These are phyloP conservation scores for Suhomyces tanzawaensis DNA, from an alignment of 805 yeast species.

Conservation along the genomic window DNA sequence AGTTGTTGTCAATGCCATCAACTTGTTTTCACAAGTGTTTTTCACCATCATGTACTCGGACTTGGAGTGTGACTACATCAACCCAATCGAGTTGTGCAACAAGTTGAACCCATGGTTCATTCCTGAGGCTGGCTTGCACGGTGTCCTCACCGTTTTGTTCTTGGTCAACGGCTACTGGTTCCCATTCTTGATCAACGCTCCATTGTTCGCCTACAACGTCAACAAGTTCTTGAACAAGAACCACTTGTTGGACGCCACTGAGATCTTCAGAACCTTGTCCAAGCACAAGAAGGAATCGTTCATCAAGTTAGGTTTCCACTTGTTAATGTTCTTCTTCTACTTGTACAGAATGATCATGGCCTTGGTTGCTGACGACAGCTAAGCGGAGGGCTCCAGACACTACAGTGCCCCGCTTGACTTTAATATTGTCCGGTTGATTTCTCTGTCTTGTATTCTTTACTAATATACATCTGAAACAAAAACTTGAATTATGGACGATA, in stretches of 20 bases:
- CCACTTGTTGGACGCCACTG: constrained; percentile 93
- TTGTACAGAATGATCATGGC: constrained; percentile 95
- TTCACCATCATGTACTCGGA: constrained; percentile 95
- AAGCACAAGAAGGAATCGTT: constrained; percentile 92
- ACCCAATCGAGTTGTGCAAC: constrained; percentile 94
- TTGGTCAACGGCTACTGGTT: constrained; percentile 91
- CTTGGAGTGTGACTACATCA: constrained; percentile 93
- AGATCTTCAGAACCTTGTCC: constrained; percentile 89
- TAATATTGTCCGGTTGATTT: background rate
- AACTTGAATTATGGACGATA: too few species aligned
- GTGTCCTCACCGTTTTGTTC: constrained; percentile 62
- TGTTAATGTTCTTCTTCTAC: constrained; percentile 91
- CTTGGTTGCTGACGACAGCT: constrained; percentile 62
- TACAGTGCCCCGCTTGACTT: background rate
- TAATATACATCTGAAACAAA: too few species aligned
- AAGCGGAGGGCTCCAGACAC: background rate
- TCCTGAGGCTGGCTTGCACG: constrained; percentile 89
- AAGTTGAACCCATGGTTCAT: constrained; percentile 83
- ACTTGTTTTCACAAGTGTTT: constrained; percentile 88
- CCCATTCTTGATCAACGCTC: constrained; percentile 76
- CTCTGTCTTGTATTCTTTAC: background rate
- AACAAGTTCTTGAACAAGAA: constrained; percentile 77
- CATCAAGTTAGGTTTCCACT: constrained; percentile 85
- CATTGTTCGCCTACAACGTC: constrained; percentile 79
- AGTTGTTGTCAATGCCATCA: constrained; percentile 80